phyloP scores from a whole-genome alignment of 2,329 filamentous ascomycete species.

The Fonsecaea nubica region DNA sequence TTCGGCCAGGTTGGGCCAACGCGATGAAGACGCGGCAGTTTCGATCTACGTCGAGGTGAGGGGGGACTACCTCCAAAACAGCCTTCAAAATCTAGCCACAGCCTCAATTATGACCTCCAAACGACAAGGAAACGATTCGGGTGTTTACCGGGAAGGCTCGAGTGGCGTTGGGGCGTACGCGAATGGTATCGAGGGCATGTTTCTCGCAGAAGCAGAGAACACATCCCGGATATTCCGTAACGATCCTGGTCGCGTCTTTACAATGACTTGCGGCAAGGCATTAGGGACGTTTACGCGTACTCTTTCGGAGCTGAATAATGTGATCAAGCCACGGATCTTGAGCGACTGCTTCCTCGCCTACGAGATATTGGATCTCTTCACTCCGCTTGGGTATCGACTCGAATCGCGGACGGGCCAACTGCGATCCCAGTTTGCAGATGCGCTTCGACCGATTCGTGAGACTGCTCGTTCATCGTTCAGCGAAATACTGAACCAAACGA shows the following conservation, averaged over 20 bases:
- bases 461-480: slow-evolving; percentile 86
- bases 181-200: slow-evolving; percentile 83
- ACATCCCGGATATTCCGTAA: slow-evolving; percentile 86
- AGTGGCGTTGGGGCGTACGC: slow-evolving; percentile 93
- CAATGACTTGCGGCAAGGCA: slow-evolving; percentile 76
- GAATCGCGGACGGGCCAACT: slow-evolving; percentile 85
- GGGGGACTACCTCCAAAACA: slow-evolving; percentile 82
- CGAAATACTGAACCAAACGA: slow-evolving; percentile 83
- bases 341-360: slow-evolving; percentile 96
- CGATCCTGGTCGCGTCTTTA: slow-evolving; percentile 81
- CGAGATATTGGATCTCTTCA: slow-evolving; percentile 91
- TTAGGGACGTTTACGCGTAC: slow-evolving; percentile 85
- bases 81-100: slow-evolving; percentile 82
- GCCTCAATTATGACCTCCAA: slow-evolving; percentile 84
- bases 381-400: slow-evolving; percentile 76
- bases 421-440: slow-evolving; percentile 80
- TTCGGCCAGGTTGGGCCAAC: slow-evolving; percentile 55
- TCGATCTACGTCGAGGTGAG: slow-evolving; percentile 85
- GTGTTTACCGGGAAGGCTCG: slow-evolving; percentile 83
- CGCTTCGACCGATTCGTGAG: slow-evolving; percentile 86
- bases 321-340: slow-evolving; percentile 82
- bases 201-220: slow-evolving; percentile 87
- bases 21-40: slow-evolving; percentile 72
- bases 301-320: slow-evolving; percentile 83
- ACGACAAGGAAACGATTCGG: slow-evolving; percentile 71